Percentiles rank a stretch among this genome's conserved stretches.
These are phyloP conservation scores for Austropuccinia psidii DNA, from an alignment of 1,284 basidiomycete species.

Conservation along the genomic window DNA sequence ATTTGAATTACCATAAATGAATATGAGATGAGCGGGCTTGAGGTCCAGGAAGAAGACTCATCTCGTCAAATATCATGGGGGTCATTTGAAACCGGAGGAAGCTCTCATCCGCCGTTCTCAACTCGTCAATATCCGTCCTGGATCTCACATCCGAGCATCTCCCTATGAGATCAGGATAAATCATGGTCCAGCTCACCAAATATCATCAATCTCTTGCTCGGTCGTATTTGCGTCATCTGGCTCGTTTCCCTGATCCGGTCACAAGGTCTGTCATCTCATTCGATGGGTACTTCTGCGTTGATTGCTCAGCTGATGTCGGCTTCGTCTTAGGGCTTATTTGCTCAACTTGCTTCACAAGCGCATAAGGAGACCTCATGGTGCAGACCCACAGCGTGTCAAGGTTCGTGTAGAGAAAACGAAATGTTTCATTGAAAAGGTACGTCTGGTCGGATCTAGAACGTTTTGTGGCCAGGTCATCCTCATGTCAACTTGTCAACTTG, in stretches of 20 bases:
- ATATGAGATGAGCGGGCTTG: too few species aligned
- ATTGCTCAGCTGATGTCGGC: background rate
- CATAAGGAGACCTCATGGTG: constrained; percentile 20
- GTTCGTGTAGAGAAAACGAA: constrained; percentile 10
- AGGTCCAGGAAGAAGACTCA: too few species aligned
- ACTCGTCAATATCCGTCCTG: too few species aligned
- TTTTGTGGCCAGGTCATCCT: too few species aligned
- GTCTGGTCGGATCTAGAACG: too few species aligned
- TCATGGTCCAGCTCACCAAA: background rate
- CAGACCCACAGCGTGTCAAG: constrained; percentile 4
- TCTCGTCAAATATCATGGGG: too few species aligned
- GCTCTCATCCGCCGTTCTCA: too few species aligned
- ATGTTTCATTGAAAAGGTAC: constrained; percentile 17
- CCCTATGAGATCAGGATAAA: too few species aligned
- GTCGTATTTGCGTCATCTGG: constrained; percentile 23
- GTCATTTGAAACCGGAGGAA: too few species aligned
- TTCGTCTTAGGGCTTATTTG: constrained; percentile 8
- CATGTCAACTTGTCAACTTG: too few species aligned
- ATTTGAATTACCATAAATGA: too few species aligned
- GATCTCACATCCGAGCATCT: too few species aligned
- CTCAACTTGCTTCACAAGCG: constrained; percentile 20
- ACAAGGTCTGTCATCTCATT: constrained; percentile 10
- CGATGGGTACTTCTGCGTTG: background rate
- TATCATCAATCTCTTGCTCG: background rate
- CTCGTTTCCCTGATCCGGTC: constrained; percentile 6